phyloP scores from a whole-genome alignment of 306 rosid species.

The Arachis stenosperma region DNA sequence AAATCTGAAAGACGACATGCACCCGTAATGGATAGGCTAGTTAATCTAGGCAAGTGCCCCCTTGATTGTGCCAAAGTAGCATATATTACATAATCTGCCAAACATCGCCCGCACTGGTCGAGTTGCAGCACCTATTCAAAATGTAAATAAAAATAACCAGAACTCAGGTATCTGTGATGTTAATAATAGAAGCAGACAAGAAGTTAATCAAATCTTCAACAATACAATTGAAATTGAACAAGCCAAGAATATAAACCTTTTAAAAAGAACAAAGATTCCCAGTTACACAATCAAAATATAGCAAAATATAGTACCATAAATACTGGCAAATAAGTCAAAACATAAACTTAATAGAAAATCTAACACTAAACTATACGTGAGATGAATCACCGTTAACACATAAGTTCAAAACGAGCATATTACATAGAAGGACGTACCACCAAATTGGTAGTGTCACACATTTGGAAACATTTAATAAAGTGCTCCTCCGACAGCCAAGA shows the following conservation, averaged over 20 bases:
- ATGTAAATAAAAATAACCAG: constrained; percentile 34
- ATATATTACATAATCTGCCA: constrained; percentile 69
- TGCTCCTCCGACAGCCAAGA: constrained; percentile 78
- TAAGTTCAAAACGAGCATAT: constrained; percentile 3
- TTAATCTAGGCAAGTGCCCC: constrained; percentile 59
- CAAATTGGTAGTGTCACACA: constrained; percentile 55
- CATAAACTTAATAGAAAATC: not conserved
- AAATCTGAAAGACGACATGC: constrained; percentile 89
- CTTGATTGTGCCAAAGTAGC: constrained; percentile 64
- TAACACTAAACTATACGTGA: not conserved
- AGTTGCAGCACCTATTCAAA: constrained; percentile 79
- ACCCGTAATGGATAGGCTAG: constrained; percentile 70
- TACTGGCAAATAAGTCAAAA: not conserved
- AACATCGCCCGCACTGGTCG: constrained; percentile 89
- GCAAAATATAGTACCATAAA: not conserved
- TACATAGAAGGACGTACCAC: constrained; percentile 40
- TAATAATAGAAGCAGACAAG: constrained; percentile 26
- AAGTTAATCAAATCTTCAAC: constrained; percentile 26
- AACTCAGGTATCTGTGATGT: constrained; percentile 5
- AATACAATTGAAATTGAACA: not conserved
- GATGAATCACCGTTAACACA: not conserved
- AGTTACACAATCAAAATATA: not conserved
- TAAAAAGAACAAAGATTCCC: no score
- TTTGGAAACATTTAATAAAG: constrained; percentile 50
- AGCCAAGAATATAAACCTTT: no score